phyloP scores from a whole-genome alignment of 1,284 basidiomycete species.

The Caloboletus inedulis region DNA sequence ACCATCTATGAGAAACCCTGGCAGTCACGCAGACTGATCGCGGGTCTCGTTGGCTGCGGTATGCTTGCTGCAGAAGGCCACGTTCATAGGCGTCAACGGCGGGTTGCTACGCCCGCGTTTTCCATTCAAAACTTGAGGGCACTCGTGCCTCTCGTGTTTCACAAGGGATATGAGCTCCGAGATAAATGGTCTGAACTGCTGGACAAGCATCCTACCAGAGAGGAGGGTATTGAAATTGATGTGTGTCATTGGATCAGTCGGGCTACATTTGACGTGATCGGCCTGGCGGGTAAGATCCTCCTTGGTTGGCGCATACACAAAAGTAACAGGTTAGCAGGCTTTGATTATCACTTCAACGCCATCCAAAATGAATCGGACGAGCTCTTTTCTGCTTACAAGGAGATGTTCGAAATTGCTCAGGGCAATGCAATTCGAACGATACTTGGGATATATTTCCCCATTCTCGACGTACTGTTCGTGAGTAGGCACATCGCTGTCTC shows the following conservation, averaged over 20 bases:
- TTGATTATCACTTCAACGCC: conserved; percentile 76
- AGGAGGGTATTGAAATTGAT: conserved; percentile 44
- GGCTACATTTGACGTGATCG: conserved; percentile 80
- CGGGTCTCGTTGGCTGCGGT: conserved; percentile 71
- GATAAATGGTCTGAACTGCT: conserved; percentile 56
- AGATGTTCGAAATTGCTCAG: conserved; percentile 75
- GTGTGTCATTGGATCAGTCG: conserved; percentile 72
- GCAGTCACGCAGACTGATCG: conserved; percentile 70
- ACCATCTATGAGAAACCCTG: conserved; percentile 76
- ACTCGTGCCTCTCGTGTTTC: conserved; percentile 66
- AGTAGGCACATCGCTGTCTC: conserved; percentile 22
- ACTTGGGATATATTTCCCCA: conserved; percentile 60
- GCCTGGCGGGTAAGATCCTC: conserved; percentile 54
- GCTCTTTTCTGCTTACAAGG: conserved; percentile 71
- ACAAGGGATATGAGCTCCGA: conserved; percentile 60
- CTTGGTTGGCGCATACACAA: background rate
- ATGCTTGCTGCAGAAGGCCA: conserved; percentile 75
- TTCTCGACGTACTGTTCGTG: conserved; percentile 56
- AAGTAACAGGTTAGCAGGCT: conserved; percentile 44
- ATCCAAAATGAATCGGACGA: conserved; percentile 73
- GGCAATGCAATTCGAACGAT: conserved; percentile 44
- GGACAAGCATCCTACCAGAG: conserved; percentile 9
- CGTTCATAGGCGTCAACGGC: conserved; percentile 69
- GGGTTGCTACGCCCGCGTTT: conserved; percentile 74
- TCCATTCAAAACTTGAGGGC: conserved; percentile 69